Evolutionary conservation across 306 rosid species (phyloP).

Genomic region (Cajanus cajan): DNA sequence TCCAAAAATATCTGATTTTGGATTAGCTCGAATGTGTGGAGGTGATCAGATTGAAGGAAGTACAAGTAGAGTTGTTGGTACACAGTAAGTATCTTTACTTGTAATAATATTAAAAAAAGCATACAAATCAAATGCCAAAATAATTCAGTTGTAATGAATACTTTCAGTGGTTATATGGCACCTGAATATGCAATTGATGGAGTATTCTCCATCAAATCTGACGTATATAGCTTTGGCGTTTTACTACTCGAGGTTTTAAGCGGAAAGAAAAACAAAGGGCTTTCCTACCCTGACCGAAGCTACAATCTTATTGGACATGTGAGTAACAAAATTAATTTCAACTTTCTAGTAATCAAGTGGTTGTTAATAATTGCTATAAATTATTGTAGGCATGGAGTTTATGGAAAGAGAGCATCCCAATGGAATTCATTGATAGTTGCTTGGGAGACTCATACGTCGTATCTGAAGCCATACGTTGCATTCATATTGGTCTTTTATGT

Average conservation of each 20-base stretch:
- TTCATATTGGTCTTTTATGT: conserved; percentile 19
- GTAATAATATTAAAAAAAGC: not conserved
- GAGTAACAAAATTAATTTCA: not conserved
- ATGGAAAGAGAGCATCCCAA: conserved; percentile 16
- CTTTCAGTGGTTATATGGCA: conserved; percentile 21
- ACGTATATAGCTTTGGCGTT: conserved; percentile 9
- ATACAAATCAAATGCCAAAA: not conserved
- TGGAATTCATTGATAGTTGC: conserved; percentile 6
- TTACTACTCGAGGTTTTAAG: not conserved
- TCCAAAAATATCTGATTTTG: conserved; percentile 27
- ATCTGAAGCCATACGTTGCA: conserved; percentile 15
- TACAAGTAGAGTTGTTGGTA: conserved; percentile 15
- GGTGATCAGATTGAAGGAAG: conserved; percentile 15
- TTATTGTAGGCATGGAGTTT: conserved; percentile 27
- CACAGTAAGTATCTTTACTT: conserved; percentile 2
- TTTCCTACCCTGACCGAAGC: not conserved
- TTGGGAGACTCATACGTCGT: not conserved
- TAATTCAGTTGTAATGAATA: not conserved
- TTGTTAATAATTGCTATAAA: not conserved
- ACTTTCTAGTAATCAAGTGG: not conserved
- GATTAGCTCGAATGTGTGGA: conserved; percentile 12
- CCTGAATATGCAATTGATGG: conserved; percentile 25
- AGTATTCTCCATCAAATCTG: conserved; percentile 19
- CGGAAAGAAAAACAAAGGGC: not conserved
- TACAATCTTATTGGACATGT: conserved; percentile 14